phyloP scores from a whole-genome alignment of 2,329 filamentous ascomycete species.

The Truncatella angustata region DNA sequence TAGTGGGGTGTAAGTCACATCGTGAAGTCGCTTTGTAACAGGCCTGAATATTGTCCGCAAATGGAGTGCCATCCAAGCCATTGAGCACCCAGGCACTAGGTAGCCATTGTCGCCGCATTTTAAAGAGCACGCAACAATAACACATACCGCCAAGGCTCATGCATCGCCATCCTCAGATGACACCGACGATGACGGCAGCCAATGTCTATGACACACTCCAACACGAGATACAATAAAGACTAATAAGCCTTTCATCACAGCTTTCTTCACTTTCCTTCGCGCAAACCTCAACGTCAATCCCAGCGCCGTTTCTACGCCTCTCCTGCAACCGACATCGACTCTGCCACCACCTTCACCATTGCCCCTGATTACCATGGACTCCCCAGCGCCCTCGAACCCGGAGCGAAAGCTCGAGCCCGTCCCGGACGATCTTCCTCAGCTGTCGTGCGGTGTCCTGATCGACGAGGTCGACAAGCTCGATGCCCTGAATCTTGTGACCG shows the following conservation, averaged over 20 bases:
- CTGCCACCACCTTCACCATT: constrained; percentile 35
- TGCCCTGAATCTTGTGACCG: constrained; percentile 72
- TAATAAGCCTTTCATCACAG: constrained; percentile 40
- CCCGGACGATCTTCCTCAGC: constrained; percentile 58
- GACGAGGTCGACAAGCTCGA: constrained; percentile 59
- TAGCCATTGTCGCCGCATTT: too few species aligned
- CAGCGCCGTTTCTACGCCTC: constrained; percentile 63
- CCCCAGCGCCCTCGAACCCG: constrained; percentile 29
- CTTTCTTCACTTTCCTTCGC: constrained; percentile 79
- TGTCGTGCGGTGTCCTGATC: constrained; percentile 59
- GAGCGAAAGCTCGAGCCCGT: constrained; percentile 14
- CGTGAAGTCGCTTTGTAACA: neutral
- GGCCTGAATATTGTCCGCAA: neutral
- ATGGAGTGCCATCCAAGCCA: too few species aligned
- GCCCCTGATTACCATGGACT: constrained; percentile 34
- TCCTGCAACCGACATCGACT: constrained; percentile 50
- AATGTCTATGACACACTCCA: too few species aligned
- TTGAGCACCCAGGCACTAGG: too few species aligned
- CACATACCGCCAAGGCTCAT: too few species aligned
- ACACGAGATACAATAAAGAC: too few species aligned
- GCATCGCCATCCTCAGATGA: too few species aligned
- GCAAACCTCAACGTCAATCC: constrained; percentile 72
- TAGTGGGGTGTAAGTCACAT: constrained; percentile 17
- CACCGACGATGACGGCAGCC: too few species aligned
- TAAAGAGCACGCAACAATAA: too few species aligned